Conservation (phyloP, 2,329 filamentous ascomycete genomes). For the Sporothrix euskadiensis region DNA sequence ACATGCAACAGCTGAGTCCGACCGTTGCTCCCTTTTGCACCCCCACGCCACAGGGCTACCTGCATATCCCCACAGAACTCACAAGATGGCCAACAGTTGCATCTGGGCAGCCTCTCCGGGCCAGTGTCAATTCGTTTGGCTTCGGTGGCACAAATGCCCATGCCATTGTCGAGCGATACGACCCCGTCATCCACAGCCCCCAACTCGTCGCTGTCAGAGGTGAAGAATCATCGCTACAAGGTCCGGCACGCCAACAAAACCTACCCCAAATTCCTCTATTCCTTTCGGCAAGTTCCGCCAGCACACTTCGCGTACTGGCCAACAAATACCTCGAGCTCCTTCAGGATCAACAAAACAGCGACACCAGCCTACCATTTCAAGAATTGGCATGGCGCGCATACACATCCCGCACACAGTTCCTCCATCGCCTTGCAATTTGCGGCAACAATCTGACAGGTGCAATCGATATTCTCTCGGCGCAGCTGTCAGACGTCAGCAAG, state of each 20-base stretch:
- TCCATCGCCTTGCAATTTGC: constrained; percentile 20
- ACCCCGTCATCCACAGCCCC: constrained; percentile 39
- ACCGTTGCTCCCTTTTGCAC: constrained; percentile 41
- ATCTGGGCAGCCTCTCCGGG: constrained; percentile 45
- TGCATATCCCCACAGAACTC: constrained; percentile 32
- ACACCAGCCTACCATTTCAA: constrained; percentile 29
- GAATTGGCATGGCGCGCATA: constrained; percentile 18
- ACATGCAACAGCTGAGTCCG: constrained; percentile 44
- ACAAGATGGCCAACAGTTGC: constrained; percentile 38
- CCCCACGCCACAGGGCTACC: constrained; percentile 30
- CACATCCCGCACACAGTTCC: constrained; percentile 6
- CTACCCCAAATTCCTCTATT: constrained; percentile 2
- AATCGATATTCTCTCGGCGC: constrained; percentile 7
- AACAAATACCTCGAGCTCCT: background rate
- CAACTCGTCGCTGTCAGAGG: constrained; percentile 27
- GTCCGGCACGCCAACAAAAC: too few species aligned
- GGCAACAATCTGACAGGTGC: background rate
- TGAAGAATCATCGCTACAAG: background rate
- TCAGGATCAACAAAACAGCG: background rate
- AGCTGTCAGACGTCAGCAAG: background rate
- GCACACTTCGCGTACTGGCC: constrained; percentile 14
- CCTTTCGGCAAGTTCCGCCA: constrained; percentile 22
- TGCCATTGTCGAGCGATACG: constrained; percentile 51
- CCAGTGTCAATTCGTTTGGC: constrained; percentile 58
- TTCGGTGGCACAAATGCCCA: constrained; percentile 60